A percentile compares a stretch with the other conserved stretches of the same genome.
phyloP scores from a whole-genome alignment of 1,284 basidiomycete species.

The Pyrrhoderma noxium region DNA sequence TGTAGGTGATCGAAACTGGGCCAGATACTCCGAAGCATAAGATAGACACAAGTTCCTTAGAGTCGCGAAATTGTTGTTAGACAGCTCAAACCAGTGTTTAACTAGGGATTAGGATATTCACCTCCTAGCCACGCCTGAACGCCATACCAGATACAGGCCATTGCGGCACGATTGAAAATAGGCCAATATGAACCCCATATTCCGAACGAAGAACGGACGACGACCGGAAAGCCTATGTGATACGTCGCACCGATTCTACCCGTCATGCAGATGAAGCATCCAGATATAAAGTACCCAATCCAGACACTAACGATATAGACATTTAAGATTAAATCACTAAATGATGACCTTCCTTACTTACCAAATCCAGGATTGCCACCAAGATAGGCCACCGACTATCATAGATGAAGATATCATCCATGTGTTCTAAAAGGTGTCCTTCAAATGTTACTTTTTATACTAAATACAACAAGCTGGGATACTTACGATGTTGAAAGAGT shows the following conservation, averaged over 20 bases:
- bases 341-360: not conserved
- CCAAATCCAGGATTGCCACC: constrained; percentile 78
- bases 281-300: constrained; percentile 67
- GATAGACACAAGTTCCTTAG: constrained; percentile 35
- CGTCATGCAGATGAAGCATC: constrained; percentile 71
- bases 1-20: constrained; percentile 20
- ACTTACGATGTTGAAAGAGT: constrained; percentile 76
- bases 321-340: constrained; percentile 11
- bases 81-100: no score
- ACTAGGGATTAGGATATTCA: no score
- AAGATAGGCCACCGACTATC: constrained; percentile 67
- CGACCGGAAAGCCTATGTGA: constrained; percentile 77
- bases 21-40: constrained; percentile 23
- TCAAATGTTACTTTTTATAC: constrained; percentile 8
- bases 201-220: constrained; percentile 72
- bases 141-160: constrained; percentile 78
- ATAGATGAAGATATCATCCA: constrained; percentile 75
- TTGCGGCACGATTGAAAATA: constrained; percentile 71
- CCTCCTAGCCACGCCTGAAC: constrained; percentile 81
- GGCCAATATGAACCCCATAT: constrained; percentile 81
- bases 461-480: constrained; percentile 14
- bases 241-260: constrained; percentile 77
- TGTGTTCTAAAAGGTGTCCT: constrained; percentile 28
- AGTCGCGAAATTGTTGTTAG: constrained; percentile 15
- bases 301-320: constrained; percentile 41